Percentiles rank a stretch among this genome's conserved stretches.
These are phyloP conservation scores for Vaccinium macrocarpon DNA, from an alignment of 148 eudicot species.

Conservation along the genomic window DNA sequence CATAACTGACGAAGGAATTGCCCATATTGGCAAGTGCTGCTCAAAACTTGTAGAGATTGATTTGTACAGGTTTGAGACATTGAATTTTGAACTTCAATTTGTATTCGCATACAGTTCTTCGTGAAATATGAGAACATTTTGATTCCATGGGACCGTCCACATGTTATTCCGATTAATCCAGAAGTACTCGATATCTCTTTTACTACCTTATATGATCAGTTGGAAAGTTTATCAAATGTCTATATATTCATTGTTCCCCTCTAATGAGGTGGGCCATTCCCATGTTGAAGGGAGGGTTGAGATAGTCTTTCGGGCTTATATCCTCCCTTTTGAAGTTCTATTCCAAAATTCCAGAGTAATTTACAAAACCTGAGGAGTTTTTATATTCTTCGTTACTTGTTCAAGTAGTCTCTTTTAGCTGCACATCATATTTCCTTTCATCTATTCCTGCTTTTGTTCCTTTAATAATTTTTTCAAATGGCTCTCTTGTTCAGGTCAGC, in stretches of 20 bases:
- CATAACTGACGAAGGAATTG: conserved; percentile 69
- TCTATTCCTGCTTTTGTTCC: neutral
- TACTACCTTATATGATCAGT: neutral
- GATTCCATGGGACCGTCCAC: neutral
- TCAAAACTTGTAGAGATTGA: conserved; percentile 80
- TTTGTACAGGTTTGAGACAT: conserved; percentile 65
- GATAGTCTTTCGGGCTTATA: neutral
- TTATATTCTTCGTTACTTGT: neutral
- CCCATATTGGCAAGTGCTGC: conserved; percentile 60
- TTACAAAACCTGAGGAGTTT: neutral
- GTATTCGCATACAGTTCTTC: neutral
- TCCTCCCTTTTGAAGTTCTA: neutral
- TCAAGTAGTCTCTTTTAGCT: neutral
- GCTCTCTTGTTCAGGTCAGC: conserved; percentile 51
- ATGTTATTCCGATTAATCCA: neutral
- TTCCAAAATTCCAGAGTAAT: neutral
- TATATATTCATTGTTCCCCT: neutral
- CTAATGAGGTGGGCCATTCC: neutral
- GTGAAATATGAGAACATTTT: neutral
- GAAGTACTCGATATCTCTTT: neutral
- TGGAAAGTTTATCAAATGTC: neutral
- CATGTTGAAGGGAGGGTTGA: neutral
- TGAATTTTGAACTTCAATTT: neutral
- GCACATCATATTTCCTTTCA: neutral
- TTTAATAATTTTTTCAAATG: neutral